Evolutionary conservation across 371 early-diverging fungal genomes (phyloP), one percentile per base, ranked within the genome.

Genomic region (Basidiobolus heterosporus): DNA sequence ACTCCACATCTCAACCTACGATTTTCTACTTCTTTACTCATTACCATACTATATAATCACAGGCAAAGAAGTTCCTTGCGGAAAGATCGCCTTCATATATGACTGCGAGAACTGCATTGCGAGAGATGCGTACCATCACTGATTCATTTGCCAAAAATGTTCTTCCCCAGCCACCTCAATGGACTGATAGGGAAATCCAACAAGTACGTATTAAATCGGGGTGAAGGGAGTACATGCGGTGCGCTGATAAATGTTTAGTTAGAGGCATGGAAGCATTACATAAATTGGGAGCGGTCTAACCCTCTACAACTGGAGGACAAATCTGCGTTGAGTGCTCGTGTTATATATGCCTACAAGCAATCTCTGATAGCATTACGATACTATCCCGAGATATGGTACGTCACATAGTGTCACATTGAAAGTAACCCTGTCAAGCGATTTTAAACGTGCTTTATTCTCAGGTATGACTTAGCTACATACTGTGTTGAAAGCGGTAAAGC

Each of bases 211-310:
- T 37, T 9, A 9, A 30, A 30, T 30, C 3, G 3, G 3, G 30
- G 30, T 9, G 30, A 9, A 30, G 9, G 5, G 9, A 30, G 30
- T 9, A 30, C 30, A 5, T 9, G n/a, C n/a, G n/a, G n/a, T 30
- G 3, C 9, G 9, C 30, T 30, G 30, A 30, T 5, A 30, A 30
- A 3, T 17, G 22, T 37, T 15, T 62, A 75, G 60, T 57, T 86
- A 42, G 72, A 72, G 18, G 60, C 70, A 8, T 92, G 91, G 93
- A 86, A 85, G 51, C 60, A 70, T 13, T 89, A 81, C 56, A 80
- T 95, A 46, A 66, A 69, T 39, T 96, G 95, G 95, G 97, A 96
- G 60, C 72, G 69, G 46, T 64, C 73, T 14, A 91, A 96, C 54
- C 93, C 97, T 14, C 61, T 94, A 30, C 73, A 72, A 11, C 50